Base-by-base conservation (phyloP, 176 grass and related monocot species). In the Cocos nucifera region DNA sequence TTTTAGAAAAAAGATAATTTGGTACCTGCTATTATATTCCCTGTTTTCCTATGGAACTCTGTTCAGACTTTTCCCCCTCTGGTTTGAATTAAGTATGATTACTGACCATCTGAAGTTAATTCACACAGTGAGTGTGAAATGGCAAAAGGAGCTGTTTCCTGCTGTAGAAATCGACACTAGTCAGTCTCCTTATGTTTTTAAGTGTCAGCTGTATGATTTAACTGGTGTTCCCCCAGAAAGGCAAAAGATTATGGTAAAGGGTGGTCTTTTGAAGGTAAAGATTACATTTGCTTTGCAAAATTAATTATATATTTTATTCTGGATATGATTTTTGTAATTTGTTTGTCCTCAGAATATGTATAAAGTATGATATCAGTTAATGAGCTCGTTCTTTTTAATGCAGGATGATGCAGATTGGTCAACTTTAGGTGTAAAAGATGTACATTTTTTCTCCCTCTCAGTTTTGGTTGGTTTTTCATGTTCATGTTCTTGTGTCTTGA, bases 221-320 rank as follows among this genome's bases (percentile, higher is more conserved):
- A 99, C 94, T 69, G 94, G 84, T 49, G 94, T 99, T 64, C 84
- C 88, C 56, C 88, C 88, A 51, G 94, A 99, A 69, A 77, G 94
- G 60, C 88, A 99, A 86, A 99, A 99, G 62, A 89, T 99, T 73
- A 99, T 89, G 88, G 88, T 99, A 50, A 99, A 99, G 71, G 94
- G 94, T 70, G 94, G 85, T 58, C 80, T 99, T 67, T 73, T 99
- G 69, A 99, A 99, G 88, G 94, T 99, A 73, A 4, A 24, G 15
- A 67, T 72, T 61, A 44, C 17, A 15, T 55, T 30, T 16, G 15
- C 27, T 55, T 61, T 23, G 32, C 26, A 51, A 23, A 16, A 49
- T 48, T 30, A 32, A 22, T 53, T 26, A 54, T 21, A 19, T 72
- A 12, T 15, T 22, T 59, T 17, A 32, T n/a, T n/a, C 24, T 59